Evolutionary conservation across 2,329 filamentous ascomycete species (phyloP), one percentile per base, ranked within the genome.

Genomic region (Aureobasidium namibiae): DNA sequence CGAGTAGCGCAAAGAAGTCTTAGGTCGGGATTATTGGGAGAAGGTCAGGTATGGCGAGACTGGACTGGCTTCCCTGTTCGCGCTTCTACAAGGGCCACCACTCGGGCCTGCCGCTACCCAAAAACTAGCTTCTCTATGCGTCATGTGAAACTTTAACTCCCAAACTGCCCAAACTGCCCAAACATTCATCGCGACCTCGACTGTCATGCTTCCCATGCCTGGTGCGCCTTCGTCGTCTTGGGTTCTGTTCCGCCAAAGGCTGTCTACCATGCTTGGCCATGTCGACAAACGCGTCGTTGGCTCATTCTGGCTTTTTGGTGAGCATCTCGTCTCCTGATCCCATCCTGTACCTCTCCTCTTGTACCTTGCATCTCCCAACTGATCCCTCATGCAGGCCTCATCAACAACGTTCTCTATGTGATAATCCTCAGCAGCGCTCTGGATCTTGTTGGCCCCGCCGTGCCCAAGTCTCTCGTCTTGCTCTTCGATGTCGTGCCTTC

Each of bases 401-500:
- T 97, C 71, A 97, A 99, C 75, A 97, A 97, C 76, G 90, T 97
- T 66, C 88, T 96, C 75, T 97, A 96, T 74, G 92, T 97, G 59
- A 89, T 97, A 72, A 94, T 97, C 70, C 87, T 99, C 68, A 95
- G 91, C 31, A 89, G 94, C 36, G 94, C 94, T 3, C 88, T 96
- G 67, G 94, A 99, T 69, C 88, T 99, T 62, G 94, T 97, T 66
- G 92, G 92, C 36, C 87, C 89, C 33, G 73, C 79, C 64, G 80
- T 96, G 1, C 94, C 94, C 52, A 97, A 97, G 73, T 90, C 89
- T 66, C 82, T 95, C 60, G 92, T 99, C 59, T 86, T 97, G 58
- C 88, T 97, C 63, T 91, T 91, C 71, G 91, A 96, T 72, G 90
- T 97, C 58, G 78, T 95, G 23, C 94, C 94, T 1, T 91, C 89